Evolutionary conservation across 139 green algal genomes (phyloP).

Genomic region (Ulvella scutata): DNA sequence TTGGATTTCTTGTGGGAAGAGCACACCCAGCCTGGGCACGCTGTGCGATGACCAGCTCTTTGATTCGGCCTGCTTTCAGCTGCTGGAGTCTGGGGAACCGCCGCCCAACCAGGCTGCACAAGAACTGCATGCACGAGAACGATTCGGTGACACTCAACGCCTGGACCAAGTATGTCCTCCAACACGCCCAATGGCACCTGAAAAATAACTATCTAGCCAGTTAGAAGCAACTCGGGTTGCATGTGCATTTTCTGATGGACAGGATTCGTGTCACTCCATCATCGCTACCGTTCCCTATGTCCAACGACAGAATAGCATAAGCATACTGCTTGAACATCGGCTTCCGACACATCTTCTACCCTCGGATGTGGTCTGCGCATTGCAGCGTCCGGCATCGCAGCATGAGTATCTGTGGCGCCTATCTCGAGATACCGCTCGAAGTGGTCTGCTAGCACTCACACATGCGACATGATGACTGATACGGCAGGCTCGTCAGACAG

Average conservation of each 20-base stretch:
- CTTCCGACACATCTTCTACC: too few species aligned
- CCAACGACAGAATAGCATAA: background rate
- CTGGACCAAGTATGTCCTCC: background rate
- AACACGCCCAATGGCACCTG: background rate
- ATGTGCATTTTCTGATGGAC: background rate
- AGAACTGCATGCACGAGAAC: background rate
- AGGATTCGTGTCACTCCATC: too few species aligned
- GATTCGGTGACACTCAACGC: background rate
- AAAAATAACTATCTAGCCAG: background rate
- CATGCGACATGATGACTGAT: too few species aligned
- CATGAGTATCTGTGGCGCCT: too few species aligned
- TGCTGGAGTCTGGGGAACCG: background rate
- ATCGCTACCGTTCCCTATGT: background rate
- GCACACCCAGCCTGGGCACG: background rate
- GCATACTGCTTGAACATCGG: too few species aligned
- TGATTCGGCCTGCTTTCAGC: background rate
- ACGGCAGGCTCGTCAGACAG: too few species aligned
- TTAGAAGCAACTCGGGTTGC: background rate
- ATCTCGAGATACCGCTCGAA: too few species aligned
- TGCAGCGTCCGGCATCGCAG: too few species aligned
- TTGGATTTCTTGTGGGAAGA: background rate
- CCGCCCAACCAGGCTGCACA: background rate
- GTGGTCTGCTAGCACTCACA: too few species aligned
- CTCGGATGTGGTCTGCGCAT: too few species aligned
- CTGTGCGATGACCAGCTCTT: background rate